Percentiles rank a stretch among this genome's conserved stretches.
These are phyloP conservation scores for Plasmopara muralis DNA, from an alignment of 352 stramenopile species.

Conservation along the genomic window DNA sequence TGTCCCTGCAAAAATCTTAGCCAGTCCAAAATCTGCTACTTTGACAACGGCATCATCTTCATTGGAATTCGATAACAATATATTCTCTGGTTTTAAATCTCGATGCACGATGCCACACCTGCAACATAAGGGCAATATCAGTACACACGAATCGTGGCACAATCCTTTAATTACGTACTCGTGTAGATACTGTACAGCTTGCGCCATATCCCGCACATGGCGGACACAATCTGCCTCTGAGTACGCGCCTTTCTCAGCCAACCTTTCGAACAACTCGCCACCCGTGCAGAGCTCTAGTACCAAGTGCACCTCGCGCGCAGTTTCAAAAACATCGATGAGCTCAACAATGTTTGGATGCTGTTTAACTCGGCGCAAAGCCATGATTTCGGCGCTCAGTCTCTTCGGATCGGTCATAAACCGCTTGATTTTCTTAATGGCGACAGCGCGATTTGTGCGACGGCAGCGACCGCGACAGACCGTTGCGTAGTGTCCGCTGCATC, in stretches of 20 bases:
- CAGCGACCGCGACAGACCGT: constrained; percentile 55
- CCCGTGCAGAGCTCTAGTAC: constrained; percentile 79
- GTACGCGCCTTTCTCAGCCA: constrained; percentile 75
- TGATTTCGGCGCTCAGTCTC: constrained; percentile 56
- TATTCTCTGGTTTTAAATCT: too few species aligned
- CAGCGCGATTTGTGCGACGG: constrained; percentile 34
- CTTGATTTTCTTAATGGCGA: constrained; percentile 84
- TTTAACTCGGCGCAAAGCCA: constrained; percentile 46
- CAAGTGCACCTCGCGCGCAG: constrained; percentile 62
- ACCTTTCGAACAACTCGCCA: constrained; percentile 73
- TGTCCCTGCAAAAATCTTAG: constrained; percentile 67
- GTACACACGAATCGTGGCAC: too few species aligned
- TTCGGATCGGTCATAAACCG: constrained; percentile 69
- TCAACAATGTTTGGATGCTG: constrained; percentile 74
- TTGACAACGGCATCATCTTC: too few species aligned
- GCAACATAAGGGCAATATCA: too few species aligned
- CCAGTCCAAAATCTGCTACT: constrained; percentile 65
- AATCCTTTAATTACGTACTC: background rate
- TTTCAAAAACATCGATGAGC: constrained; percentile 78
- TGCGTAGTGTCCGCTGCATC: constrained; percentile 56
- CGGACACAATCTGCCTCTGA: constrained; percentile 76
- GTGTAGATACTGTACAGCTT: constrained; percentile 68
- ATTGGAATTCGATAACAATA: too few species aligned
- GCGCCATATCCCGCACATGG: constrained; percentile 63
- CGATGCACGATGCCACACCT: too few species aligned